Percentiles rank a stretch among this genome's conserved stretches.
These are phyloP conservation scores for Chalciporus piperatus DNA, from an alignment of 768 basidiomycete species.

Conservation along the genomic window DNA sequence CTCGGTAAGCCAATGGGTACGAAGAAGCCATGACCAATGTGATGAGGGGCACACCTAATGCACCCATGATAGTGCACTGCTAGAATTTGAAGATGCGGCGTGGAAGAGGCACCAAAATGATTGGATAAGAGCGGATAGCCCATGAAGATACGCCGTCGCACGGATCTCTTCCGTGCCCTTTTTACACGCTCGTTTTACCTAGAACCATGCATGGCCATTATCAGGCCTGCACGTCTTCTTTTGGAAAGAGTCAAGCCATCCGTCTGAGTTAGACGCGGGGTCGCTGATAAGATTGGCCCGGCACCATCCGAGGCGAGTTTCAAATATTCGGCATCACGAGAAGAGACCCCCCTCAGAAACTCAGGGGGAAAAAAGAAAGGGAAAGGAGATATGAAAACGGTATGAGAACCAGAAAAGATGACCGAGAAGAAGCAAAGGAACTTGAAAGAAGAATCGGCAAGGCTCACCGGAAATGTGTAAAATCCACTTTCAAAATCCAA, in stretches of 20 bases:
- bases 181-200: background rate
- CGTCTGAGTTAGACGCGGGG: background rate
- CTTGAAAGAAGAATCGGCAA: background rate
- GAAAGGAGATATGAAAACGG: background rate
- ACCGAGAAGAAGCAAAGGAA: background rate
- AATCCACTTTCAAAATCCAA: slow-evolving; percentile 72
- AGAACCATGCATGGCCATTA: background rate
- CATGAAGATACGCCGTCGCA: slow-evolving; percentile 11
- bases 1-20: background rate
- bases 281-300: too few relatives aligned
- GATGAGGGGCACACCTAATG: background rate
- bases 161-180: slow-evolving; percentile 27
- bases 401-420: background rate
- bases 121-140: background rate
- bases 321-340: background rate
- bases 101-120: background rate
- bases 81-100: background rate
- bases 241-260: background rate
- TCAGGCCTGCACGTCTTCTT: background rate
- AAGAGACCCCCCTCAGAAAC: background rate
- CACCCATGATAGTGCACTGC: background rate
- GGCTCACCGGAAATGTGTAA: slow-evolving; percentile 78
- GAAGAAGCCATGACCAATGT: background rate
- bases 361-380: background rate
- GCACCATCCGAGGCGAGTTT: background rate